Evolutionary conservation across 2,329 filamentous ascomycete species (phyloP), one percentile per base, ranked within the genome.

Genomic region (Claviceps humidiphila): DNA sequence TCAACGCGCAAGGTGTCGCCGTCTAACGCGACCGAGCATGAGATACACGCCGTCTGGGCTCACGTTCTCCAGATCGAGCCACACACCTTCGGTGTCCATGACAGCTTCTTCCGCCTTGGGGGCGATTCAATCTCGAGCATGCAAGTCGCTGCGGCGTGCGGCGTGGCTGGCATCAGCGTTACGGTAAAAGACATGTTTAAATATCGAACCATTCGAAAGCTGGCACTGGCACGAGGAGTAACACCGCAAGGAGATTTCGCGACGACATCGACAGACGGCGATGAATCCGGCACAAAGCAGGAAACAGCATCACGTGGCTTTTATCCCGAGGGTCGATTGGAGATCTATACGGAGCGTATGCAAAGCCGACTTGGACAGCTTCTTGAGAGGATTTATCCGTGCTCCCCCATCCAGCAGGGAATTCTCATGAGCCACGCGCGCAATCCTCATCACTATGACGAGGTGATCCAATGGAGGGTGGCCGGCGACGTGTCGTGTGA

Each of bases 391-490:
- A 62, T 69, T 0, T 70, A 66, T 14, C 68, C 69, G 0, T 68
- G 65, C 53, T 68, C 68, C 0, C 65, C 66, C 0, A 62, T 68
- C 51, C 69, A 71, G 46, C 59, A 61, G 1, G 68, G 67, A 4
- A 61, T 71, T 8, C 53, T 69, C 0, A 53, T 70, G 24, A 68
- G 65, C 37, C 65, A 68, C 16, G 45, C 47, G 38, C 55, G 53
- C 41, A 49, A 48, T 2, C 30, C 52, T 1, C 50, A 46, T 13
- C 52, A 50, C n/a, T 63, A 17, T 54, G 11, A 49, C 3, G 47
- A 41, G 30, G 13, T 39, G 11, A 22, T 47, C 30, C 46, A 22
- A 34, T 47, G 46, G 46, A 47, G 17, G 30, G 46, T 47, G 30
- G n/a, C 20, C 30, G 34, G 46, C 30, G 34, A 38, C 7, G 46